Evolutionary conservation across 768 basidiomycete genomes (phyloP).

Genomic region (Lactarius sp.): DNA sequence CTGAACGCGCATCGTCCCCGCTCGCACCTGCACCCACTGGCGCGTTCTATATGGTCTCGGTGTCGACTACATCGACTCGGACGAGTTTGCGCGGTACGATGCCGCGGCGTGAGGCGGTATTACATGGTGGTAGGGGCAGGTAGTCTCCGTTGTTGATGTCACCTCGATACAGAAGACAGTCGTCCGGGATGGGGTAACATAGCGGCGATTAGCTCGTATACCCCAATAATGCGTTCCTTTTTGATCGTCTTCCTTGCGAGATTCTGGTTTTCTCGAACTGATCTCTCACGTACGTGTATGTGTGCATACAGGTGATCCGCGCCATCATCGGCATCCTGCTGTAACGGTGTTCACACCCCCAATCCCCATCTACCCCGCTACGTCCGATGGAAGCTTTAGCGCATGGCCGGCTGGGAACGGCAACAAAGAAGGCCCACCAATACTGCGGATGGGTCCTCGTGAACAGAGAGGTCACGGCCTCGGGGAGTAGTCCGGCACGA

Average conservation of each 20-base stretch:
- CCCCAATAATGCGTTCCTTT: conserved; percentile 53
- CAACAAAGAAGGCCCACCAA: conserved; percentile 93
- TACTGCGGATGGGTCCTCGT: conserved; percentile 84
- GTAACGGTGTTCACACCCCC: conserved; percentile 62
- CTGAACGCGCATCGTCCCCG: not conserved
- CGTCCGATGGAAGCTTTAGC: conserved; percentile 93
- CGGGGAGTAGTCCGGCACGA: conserved; percentile 41
- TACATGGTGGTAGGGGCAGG: too few relatives aligned
- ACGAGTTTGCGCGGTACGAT: conserved; percentile 64
- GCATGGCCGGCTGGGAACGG: conserved; percentile 91
- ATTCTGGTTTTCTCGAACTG: too few relatives aligned
- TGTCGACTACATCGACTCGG: conserved; percentile 55
- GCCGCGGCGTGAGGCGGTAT: conserved; percentile 35
- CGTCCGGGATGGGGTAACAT: conserved; percentile 69
- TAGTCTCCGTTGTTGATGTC: too few relatives aligned
- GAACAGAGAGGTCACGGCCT: conserved; percentile 67
- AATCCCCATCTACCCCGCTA: conserved; percentile 50
- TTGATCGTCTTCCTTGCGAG: too few relatives aligned
- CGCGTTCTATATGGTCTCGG: conserved; percentile 48
- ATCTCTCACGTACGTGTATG: too few relatives aligned
- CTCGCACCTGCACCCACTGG: conserved; percentile 15
- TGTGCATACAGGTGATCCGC: conserved; percentile 64
- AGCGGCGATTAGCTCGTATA: conserved; percentile 96
- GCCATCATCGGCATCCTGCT: conserved; percentile 96
- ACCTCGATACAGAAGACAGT: too few relatives aligned